These are phyloP conservation scores for Stagonosporopsis cucurbitacearum DNA, from an alignment of 2,329 filamentous ascomycete genomes.

Conservation along the genomic window DNA sequence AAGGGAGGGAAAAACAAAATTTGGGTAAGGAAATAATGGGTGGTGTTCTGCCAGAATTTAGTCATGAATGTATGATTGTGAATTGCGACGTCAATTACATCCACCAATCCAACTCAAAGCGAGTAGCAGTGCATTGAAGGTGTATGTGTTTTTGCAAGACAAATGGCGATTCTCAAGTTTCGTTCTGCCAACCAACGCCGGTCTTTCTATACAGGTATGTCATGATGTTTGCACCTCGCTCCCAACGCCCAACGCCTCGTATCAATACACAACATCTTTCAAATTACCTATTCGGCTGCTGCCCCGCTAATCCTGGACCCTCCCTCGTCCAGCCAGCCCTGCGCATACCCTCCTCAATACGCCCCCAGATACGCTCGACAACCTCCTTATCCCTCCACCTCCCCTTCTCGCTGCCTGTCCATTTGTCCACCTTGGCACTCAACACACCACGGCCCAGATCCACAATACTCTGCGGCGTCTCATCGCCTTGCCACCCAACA, in stretches of 20 bases:
- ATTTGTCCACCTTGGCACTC: slow-evolving; percentile 82
- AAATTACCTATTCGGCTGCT: slow-evolving; percentile 23
- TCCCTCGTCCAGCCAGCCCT: slow-evolving; percentile 82
- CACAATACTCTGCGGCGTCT: slow-evolving; percentile 76
- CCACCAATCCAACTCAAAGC: neutral
- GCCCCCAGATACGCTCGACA: slow-evolving; percentile 90
- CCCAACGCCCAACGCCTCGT: slow-evolving; percentile 15
- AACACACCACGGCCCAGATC: slow-evolving; percentile 87
- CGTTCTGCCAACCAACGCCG: neutral
- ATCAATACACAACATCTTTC: neutral
- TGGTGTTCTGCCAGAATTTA: neutral
- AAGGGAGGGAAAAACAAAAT: slow-evolving; percentile 25
- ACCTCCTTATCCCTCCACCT: slow-evolving; percentile 90
- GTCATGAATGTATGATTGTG: slow-evolving; percentile 3
- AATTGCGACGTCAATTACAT: neutral
- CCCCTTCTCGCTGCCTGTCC: slow-evolving; percentile 61
- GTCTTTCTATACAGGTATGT: slow-evolving; percentile 19
- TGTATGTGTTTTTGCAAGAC: neutral
- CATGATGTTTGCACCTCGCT: slow-evolving; percentile 18
- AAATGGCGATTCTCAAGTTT: neutral
- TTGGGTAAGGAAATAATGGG: neutral
- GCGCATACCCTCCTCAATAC: slow-evolving; percentile 87
- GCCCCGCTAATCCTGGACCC: slow-evolving; percentile 58
- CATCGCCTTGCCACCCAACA: slow-evolving; percentile 89
- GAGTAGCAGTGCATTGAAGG: neutral